Base-by-base conservation (phyloP, 208 protist species). In the Borovskyia barvae region DNA sequence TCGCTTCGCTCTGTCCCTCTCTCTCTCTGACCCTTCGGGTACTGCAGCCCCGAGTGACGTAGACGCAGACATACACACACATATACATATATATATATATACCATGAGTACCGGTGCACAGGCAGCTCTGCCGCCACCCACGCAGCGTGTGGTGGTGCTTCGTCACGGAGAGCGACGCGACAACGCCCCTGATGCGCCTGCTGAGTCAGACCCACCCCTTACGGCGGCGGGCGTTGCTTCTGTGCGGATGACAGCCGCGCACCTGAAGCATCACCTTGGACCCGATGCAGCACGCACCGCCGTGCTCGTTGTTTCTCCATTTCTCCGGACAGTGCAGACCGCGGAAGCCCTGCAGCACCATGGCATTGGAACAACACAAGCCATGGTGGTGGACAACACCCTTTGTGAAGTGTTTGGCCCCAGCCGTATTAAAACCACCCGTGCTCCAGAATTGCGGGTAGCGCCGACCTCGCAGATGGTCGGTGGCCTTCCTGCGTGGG, bases 121-220 rank as follows among this genome's bases (percentile, higher is more conserved):
- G n/a, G n/a, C n/a, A 7, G 51, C 28, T 9, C 25, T 56, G 14
- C 29, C 52, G 14, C 58, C 48, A 37, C 37, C 48, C 7, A 48
- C 72, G 25, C 79, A 85, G 53, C 66, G 68, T 15, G 56, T 94
- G 47, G 49, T 94, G 36, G 76, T 94, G 2, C 66, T 94, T 54
- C 87, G 87, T 26, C 87, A 94, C 41, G 87, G 87, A 8, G 84
- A 94, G 66, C 80, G 87, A n/a, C 51, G 81, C 15, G 87, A 94
- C 60, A 72, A 66, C 26, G 57, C 56, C 9, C 54, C 68, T 4
- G 73, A 76, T 29, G 74, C 82, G 0, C 49, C 67, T 4, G 40
- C 72, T 2, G 87, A 94, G 58, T 69, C 63, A 3, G 72, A 94
- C 52, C 87, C 87, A 9, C 82, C 87, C 3, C 58, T 94, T 8